A percentile compares a stretch with the other conserved stretches of the same genome.
phyloP scores from a whole-genome alignment of 2,329 filamentous ascomycete genomes.

The Apiospora sp. region DNA sequence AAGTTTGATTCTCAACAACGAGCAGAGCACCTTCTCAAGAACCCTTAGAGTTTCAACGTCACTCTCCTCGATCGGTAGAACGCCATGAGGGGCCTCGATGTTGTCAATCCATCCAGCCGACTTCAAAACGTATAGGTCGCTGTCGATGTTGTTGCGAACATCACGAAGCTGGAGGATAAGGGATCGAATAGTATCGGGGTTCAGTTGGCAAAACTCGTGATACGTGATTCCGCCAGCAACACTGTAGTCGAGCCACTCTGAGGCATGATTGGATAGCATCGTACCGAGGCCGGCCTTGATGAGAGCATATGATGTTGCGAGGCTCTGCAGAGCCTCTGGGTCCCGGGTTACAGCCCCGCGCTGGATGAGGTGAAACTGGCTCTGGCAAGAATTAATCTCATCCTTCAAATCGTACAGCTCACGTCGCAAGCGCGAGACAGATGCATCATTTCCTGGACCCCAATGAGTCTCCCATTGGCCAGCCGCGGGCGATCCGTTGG shows the following conservation, averaged over 20 bases:
- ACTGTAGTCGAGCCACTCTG: slow-evolving; percentile 36
- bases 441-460: slow-evolving; percentile 16
- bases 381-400: slow-evolving; percentile 33
- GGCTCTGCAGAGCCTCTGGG: neutral
- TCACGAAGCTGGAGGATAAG: slow-evolving; percentile 35
- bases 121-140: slow-evolving; percentile 22
- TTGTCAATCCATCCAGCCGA: slow-evolving; percentile 27
- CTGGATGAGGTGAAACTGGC: slow-evolving; percentile 28
- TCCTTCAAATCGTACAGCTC: slow-evolving; percentile 37
- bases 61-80: neutral
- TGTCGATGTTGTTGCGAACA: slow-evolving; percentile 31
- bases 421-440: slow-evolving; percentile 31
- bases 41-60: neutral
- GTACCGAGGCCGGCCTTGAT: slow-evolving; percentile 32
- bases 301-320: slow-evolving; percentile 27
- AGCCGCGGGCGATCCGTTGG: neutral
- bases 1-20: neutral
- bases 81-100: slow-evolving; percentile 26
- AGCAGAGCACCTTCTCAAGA: neutral
- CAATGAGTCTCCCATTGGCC: neutral
- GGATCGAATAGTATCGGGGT: slow-evolving; percentile 36
- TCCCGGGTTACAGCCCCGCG: slow-evolving; percentile 21
- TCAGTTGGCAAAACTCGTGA: slow-evolving; percentile 35
- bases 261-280: slow-evolving; percentile 36
- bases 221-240: slow-evolving; percentile 32